These are phyloP conservation scores for Penicillium sp. DNA, from an alignment of 2,329 filamentous ascomycete genomes.

Conservation along the genomic window DNA sequence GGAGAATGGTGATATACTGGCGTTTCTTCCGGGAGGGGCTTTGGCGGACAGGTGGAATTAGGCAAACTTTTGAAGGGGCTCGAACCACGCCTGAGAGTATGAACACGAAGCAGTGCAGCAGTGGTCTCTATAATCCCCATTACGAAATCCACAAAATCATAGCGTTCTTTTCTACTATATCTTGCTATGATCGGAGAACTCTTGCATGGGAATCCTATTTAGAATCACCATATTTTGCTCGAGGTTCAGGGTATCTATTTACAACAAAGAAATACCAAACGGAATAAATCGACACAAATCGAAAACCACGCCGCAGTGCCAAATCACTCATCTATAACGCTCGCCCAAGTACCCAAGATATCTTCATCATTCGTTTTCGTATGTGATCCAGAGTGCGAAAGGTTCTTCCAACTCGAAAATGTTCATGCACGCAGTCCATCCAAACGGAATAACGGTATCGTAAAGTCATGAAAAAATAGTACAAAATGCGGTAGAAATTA, in stretches of 20 bases:
- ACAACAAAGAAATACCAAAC: constrained; percentile 17
- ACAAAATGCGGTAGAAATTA: constrained; percentile 14
- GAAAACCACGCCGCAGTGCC: constrained; percentile 4
- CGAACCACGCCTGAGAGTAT: no score
- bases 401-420: not conserved
- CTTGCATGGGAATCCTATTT: not conserved
- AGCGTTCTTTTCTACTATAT: no score
- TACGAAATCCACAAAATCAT: no score
- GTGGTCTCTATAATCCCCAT: no score
- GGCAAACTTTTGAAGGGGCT: not conserved
- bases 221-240: constrained; percentile 7
- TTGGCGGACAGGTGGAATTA: constrained; percentile 24
- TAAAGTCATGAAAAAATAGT: constrained; percentile 23
- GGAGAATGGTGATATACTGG: constrained; percentile 34
- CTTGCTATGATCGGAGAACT: no score
- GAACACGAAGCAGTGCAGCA: not conserved
- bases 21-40: constrained; percentile 40
- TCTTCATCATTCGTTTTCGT: constrained; percentile 8
- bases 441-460: not conserved
- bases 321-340: constrained; percentile 12
- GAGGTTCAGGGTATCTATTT: constrained; percentile 32
- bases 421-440: not conserved
- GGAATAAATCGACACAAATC: not conserved
- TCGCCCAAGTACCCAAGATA: not conserved
- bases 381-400: constrained; percentile 15